Evolutionary conservation across 2,329 filamentous ascomycete species (phyloP), one percentile per base, ranked within the genome.

Genomic region (Bretziella fagacearum): DNA sequence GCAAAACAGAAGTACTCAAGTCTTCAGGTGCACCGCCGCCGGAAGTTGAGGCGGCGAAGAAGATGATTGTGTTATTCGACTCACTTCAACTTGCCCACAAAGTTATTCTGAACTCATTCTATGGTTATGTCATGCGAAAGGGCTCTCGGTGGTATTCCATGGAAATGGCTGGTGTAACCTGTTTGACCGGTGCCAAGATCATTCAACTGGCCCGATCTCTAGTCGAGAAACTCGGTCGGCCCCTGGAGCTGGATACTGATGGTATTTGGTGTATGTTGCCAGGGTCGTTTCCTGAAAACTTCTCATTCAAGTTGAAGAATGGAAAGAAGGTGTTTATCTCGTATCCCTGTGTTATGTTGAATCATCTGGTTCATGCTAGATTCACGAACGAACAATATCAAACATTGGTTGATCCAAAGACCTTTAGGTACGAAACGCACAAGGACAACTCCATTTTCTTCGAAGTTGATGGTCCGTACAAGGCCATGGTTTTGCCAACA

Each of bases 241-340:
- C 91, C 0, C 69, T 98, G 45, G 91, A 98, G 61, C 70, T 98
- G 42, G 91, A 98, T 61, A 98, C 91, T 2, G 91, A 98, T 59
- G 91, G 93, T 74, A 98, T 98, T 57, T 98, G 91, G 93, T 98
- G 91, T 64, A 98, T 98, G 74, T 71, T 98, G 55, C 91, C 91
- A 0, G 89, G 84, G 1, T 91, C 84, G 0, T 98, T 98, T 56
- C 91, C 91, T 0, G 91, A 98, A 58, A 95, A 98, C 62, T 95
- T 95, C 57, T 71, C 78, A 0, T 96, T 98, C 68, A 93, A 83
- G 57, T 65, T 95, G 55, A 93, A 89, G 62, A 93, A 87, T 56
- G 91, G 91, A 54, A 98, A 96, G 70, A 98, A 96, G 60, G 60
- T 96, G 51, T 71, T 81, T n/a, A 87, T 98, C 43, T 98, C 91